Base-by-base conservation (phyloP, 306 rosid species). In the Quercus glauca region DNA sequence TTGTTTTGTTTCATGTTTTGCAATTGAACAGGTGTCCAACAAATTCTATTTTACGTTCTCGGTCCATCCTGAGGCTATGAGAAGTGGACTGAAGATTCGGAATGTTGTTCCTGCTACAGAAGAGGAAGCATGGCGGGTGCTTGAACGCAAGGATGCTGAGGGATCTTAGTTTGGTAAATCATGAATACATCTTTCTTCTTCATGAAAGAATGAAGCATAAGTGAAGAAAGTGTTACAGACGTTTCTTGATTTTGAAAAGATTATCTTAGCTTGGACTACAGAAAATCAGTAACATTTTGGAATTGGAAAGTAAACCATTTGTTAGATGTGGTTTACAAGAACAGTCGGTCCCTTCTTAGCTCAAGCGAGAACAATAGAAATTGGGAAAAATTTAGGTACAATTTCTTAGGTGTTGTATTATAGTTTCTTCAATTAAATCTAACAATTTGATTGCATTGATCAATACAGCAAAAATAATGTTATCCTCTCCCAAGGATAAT, bases 41-140 rank as follows among this genome's bases (percentile, higher is more conserved):
- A 91, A 90, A 85, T 91, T 93, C 86, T 93, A 93, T 88, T 83
- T 93, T 85, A 90, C 98, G 12, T 93, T 91, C 82, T 84, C 91
- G 43, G 88, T 86, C 67, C 82, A 58, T 59, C 86, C 89, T 1
- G 92, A 82, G 76, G 88, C 91, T 65, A 56, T 85, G 57, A 86
- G 78, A 75, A 86, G 84, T 70, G 95, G 98, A 10, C 69, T 85
- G 79, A 89, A 78, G 73, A 79, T 91, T 78, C 81, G 93, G 64
- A 84, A 80, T 37, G 98, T 91, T 28, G 97, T 93, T 82, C 98
- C 97, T 20, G 85, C 81, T 18, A 88, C 97, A 6, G 93, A 91
- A 82, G 97, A 87, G 86, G 98, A 91, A 86, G 97, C 94, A 65
- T 55, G 63, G 21, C 88, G 89, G 69, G 91, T 91, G 67, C 83